phyloP scores from a whole-genome alignment of 1,284 basidiomycete species.

The Papiliotrema nemorosa region DNA sequence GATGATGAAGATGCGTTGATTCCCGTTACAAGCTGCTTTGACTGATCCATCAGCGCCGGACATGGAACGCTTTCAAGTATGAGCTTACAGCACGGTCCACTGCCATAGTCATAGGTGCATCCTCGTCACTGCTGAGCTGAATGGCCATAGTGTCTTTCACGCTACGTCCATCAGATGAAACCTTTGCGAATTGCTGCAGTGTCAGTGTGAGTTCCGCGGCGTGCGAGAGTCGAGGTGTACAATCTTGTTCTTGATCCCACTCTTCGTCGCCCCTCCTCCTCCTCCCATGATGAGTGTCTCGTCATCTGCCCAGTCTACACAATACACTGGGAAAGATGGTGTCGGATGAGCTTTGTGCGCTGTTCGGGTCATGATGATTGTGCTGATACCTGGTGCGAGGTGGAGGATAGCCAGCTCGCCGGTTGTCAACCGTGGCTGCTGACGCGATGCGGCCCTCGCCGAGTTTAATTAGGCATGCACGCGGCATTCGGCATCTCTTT shows the following conservation, averaged over 20 bases:
- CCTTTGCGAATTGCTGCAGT: slow-evolving; percentile 65
- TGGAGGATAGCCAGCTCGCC: too few species aligned
- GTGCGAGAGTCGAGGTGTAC: slow-evolving; percentile 49
- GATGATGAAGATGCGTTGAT: slow-evolving; percentile 70
- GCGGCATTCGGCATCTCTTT: too few species aligned
- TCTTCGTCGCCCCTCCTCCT: slow-evolving; percentile 74
- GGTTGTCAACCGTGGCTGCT: too few species aligned
- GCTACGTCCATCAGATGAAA: slow-evolving; percentile 57
- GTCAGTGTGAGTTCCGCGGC: slow-evolving; percentile 5
- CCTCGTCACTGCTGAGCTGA: slow-evolving; percentile 72
- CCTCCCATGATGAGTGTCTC: slow-evolving; percentile 79
- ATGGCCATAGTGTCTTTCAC: slow-evolving; percentile 65
- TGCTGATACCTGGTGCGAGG: neutral
- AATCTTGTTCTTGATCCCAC: slow-evolving; percentile 87
- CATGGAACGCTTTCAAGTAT: neutral
- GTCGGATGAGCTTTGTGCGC: slow-evolving; percentile 72
- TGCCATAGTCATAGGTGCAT: slow-evolving; percentile 90
- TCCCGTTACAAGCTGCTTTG: slow-evolving; percentile 66
- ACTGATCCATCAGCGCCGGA: slow-evolving; percentile 39
- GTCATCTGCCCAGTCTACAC: slow-evolving; percentile 72
- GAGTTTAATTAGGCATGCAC: too few species aligned
- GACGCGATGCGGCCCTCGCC: too few species aligned
- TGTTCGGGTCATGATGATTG: slow-evolving; percentile 61
- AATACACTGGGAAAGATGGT: slow-evolving; percentile 78
- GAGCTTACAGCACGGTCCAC: slow-evolving; percentile 60